Evolutionary conservation across 306 rosid species (phyloP).

Genomic region (Prunus padus): DNA sequence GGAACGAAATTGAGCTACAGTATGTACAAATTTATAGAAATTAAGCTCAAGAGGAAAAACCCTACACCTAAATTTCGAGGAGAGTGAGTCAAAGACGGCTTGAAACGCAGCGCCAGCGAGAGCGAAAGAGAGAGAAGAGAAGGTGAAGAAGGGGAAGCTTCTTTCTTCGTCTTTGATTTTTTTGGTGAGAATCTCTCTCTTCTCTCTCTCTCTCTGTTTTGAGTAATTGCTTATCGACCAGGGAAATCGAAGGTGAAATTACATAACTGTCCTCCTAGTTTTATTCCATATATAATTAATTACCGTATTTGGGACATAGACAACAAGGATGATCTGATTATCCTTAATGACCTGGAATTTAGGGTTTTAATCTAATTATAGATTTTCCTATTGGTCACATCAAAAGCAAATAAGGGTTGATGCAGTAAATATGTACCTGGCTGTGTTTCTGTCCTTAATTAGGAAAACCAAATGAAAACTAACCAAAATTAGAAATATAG

Average conservation of each 20-base stretch:
- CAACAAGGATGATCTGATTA: background rate
- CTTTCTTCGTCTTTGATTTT: conserved; percentile 20
- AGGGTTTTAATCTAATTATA: background rate
- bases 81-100: conserved; percentile 50
- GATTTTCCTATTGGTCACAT: background rate
- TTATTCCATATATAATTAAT: too few species aligned
- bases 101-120: conserved; percentile 26
- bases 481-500: background rate
- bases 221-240: conserved; percentile 16
- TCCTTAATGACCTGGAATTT: background rate
- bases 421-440: background rate
- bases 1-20: conserved; percentile 17
- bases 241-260: conserved; percentile 6
- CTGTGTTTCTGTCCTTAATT: background rate
- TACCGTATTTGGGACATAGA: too few species aligned
- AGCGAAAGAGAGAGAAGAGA: conserved; percentile 30
- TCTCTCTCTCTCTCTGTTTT: background rate
- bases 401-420: background rate
- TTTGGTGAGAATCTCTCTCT: conserved; percentile 8
- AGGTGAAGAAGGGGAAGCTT: conserved; percentile 11
- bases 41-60: background rate
- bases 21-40: conserved; percentile 28
- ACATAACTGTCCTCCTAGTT: conserved; percentile 23
- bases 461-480: background rate
- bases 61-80: conserved; percentile 21